Percentiles rank a stretch among this genome's conserved stretches.
phyloP scores from a whole-genome alignment of 208 protist genomes.

The Trypanosoma rangeli region DNA sequence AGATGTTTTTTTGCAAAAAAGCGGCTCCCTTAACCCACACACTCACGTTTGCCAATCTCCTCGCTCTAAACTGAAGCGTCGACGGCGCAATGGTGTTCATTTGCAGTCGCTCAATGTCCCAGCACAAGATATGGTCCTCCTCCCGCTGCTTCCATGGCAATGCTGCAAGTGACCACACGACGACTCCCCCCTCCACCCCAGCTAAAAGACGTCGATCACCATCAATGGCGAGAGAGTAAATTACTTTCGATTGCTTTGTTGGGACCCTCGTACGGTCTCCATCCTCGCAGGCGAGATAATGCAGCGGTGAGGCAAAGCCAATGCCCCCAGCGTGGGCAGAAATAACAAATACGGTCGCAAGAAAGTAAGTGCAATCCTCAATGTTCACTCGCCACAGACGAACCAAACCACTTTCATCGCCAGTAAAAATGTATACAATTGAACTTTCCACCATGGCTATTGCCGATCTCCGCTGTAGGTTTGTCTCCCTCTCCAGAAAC shows the following conservation, averaged over 20 bases:
- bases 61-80: constrained; percentile 38
- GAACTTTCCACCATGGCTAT: constrained; percentile 35
- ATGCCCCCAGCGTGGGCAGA: constrained; percentile 28
- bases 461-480: constrained; percentile 4
- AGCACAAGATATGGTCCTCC: constrained; percentile 50
- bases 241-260: constrained; percentile 20
- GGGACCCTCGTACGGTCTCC: background rate
- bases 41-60: constrained; percentile 59
- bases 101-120: constrained; percentile 32
- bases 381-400: constrained; percentile 79
- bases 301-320: constrained; percentile 43
- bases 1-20: constrained; percentile 35
- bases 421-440: constrained; percentile 73
- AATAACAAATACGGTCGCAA: constrained; percentile 65
- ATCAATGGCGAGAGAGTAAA: constrained; percentile 67
- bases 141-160: constrained; percentile 55
- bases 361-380: constrained; percentile 29
- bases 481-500: constrained; percentile 26
- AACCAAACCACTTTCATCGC: constrained; percentile 55
- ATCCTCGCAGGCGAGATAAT: constrained; percentile 47
- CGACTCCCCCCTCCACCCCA: constrained; percentile 59
- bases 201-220: constrained; percentile 48
- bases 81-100: constrained; percentile 12
- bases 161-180: constrained; percentile 54
- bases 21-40: constrained; percentile 47